phyloP scores from a whole-genome alignment of 805 yeast genomes.

The Yarrowia sp. region DNA sequence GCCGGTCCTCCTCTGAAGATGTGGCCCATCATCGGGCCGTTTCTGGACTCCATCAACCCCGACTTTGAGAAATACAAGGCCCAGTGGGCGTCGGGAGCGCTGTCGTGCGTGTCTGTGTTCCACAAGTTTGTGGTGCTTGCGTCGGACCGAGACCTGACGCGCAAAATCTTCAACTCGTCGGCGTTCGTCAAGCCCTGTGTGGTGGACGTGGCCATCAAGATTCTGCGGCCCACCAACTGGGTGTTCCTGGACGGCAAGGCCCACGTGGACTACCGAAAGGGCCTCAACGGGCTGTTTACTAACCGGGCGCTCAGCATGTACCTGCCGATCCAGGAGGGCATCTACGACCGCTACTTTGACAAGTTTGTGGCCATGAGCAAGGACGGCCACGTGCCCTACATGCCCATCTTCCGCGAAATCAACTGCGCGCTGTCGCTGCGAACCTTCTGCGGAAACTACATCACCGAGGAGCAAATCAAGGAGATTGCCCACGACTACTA shows the following conservation, averaged over 20 bases:
- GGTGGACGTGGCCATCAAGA: constrained; percentile 94
- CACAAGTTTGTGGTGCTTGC: constrained; percentile 98
- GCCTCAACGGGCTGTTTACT: constrained; percentile 88
- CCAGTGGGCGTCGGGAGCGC: constrained; percentile 94
- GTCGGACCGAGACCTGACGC: constrained; percentile 81
- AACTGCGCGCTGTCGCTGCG: constrained; percentile 92
- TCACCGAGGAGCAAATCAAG: constrained; percentile 88
- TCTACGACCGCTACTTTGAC: constrained; percentile 83
- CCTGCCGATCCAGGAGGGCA: constrained; percentile 81
- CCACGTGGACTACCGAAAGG: constrained; percentile 90
- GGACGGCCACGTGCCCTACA: constrained; percentile 75
- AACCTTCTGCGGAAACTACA: constrained; percentile 95
- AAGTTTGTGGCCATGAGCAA: constrained; percentile 64
- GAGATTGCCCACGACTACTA: constrained; percentile 91
- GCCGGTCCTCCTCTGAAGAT: constrained; percentile 89
- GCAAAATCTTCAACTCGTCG: constrained; percentile 86
- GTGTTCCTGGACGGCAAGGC: constrained; percentile 96
- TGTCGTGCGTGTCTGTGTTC: constrained; percentile 96
- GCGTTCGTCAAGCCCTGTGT: constrained; percentile 95
- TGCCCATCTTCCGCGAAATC: constrained; percentile 94
- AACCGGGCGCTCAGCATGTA: constrained; percentile 81
- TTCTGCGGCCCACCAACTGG: constrained; percentile 96
- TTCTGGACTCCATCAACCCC: constrained; percentile 91
- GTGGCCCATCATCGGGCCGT: constrained; percentile 97
- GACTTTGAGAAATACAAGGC: constrained; percentile 91